Evolutionary conservation across 352 stramenopile species (phyloP).

Genomic region (Thraustochytrium striatum): DNA sequence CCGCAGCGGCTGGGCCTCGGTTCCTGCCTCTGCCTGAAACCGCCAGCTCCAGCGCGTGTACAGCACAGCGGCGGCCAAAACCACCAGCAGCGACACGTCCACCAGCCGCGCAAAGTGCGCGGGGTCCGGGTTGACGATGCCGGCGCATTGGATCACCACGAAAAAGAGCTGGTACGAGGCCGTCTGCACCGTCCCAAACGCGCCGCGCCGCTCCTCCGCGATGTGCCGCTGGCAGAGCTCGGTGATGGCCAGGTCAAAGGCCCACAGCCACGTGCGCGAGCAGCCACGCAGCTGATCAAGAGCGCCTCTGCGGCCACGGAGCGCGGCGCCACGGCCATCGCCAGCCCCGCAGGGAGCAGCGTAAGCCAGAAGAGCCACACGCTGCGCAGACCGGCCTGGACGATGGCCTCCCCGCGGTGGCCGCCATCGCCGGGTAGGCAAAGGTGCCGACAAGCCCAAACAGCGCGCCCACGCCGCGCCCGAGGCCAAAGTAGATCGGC

Average conservation of each 20-base stretch:
- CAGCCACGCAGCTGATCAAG: conserved; percentile 14
- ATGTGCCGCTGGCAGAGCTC: conserved; percentile 26
- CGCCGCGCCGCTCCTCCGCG: conserved; percentile 17
- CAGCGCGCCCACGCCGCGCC: conserved; percentile 30
- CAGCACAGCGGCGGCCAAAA: conserved; percentile 2
- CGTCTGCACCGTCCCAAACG: conserved; percentile 26
- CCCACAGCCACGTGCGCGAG: conserved; percentile 36
- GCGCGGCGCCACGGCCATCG: not conserved
- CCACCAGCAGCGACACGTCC: conserved; percentile 10
- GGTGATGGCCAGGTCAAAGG: conserved; percentile 48
- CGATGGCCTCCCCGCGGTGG: not conserved
- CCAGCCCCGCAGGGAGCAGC: conserved; percentile 21
- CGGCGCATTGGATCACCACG: conserved; percentile 34
- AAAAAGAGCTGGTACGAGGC: conserved; percentile 43
- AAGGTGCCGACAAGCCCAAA: conserved; percentile 49
- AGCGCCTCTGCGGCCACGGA: not conserved
- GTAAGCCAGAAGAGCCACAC: conserved; percentile 37
- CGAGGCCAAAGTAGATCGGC: conserved; percentile 15
- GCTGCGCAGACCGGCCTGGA: not conserved
- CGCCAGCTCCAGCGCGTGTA: conserved; percentile 15
- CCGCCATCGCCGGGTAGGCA: conserved; percentile 15
- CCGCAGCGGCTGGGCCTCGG: too few species aligned
- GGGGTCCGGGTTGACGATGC: not conserved
- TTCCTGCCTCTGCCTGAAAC: too few species aligned
- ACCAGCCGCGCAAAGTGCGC: conserved; percentile 1